Conservation (phyloP, 495 filamentous ascomycete species). For the Penicillium bialowiezense region DNA sequence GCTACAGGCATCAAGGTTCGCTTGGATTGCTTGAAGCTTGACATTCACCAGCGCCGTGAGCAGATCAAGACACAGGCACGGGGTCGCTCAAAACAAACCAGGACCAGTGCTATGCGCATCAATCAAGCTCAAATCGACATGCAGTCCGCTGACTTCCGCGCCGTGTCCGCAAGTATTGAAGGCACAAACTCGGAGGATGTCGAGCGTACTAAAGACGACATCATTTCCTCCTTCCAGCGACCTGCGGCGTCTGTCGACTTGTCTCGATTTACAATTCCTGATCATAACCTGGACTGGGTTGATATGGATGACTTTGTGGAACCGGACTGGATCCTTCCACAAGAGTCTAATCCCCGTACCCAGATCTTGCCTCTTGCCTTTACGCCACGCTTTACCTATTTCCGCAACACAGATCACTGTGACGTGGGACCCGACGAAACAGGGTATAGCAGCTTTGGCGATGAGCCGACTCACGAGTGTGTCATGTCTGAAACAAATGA, state of each 20-base stretch:
- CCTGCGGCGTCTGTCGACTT: constrained; percentile 60
- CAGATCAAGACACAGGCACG: constrained; percentile 78
- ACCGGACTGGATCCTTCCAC: constrained; percentile 91
- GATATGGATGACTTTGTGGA: constrained; percentile 99
- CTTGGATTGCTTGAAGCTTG: constrained; percentile 92
- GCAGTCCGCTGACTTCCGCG: constrained; percentile 87
- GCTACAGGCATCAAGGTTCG: constrained; percentile 93
- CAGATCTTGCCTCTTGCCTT: constrained; percentile 90
- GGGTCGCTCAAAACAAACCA: constrained; percentile 65
- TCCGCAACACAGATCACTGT: constrained; percentile 91
- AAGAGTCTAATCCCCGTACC: constrained; percentile 85
- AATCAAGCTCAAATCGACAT: constrained; percentile 91
- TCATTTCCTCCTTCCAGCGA: constrained; percentile 55
- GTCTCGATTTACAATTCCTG: constrained; percentile 88
- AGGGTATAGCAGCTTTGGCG: constrained; percentile 79
- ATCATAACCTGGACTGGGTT: constrained; percentile 92
- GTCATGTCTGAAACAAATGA: constrained; percentile 94
- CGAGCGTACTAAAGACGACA: constrained; percentile 56
- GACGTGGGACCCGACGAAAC: constrained; percentile 66
- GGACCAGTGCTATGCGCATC: constrained; percentile 91
- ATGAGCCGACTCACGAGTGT: constrained; percentile 90
- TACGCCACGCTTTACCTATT: constrained; percentile 93
- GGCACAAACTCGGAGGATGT: constrained; percentile 74
- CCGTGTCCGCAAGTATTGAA: constrained; percentile 85
- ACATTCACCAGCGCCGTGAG: constrained; percentile 92